Conservation (phyloP, 352 stramenopile species). For the Phytopythium ostracodes region DNA sequence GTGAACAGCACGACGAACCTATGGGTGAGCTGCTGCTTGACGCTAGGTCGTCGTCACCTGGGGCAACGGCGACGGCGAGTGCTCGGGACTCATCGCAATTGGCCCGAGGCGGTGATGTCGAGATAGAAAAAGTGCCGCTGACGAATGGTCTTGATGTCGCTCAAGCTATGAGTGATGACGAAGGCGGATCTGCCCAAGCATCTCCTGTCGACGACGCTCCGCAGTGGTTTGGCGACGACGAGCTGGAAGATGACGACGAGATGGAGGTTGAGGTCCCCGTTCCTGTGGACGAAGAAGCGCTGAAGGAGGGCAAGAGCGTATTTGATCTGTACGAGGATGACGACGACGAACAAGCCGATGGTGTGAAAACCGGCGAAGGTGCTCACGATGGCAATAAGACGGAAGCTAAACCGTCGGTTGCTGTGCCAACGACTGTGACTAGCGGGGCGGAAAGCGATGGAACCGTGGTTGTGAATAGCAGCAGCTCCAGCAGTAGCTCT, state of each 20-base stretch:
- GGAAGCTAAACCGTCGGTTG: neutral
- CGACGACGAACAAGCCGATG: neutral
- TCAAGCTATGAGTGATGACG: slow-evolving; percentile 14
- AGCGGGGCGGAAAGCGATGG: slow-evolving; percentile 20
- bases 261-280: slow-evolving; percentile 13
- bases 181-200: slow-evolving; percentile 7
- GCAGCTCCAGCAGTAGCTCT: slow-evolving; percentile 12
- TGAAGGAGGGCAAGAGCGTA: slow-evolving; percentile 16
- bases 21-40: neutral
- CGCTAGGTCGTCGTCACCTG: neutral
- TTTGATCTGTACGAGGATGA: slow-evolving; percentile 13
- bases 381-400: slow-evolving; percentile 14
- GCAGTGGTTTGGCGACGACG: slow-evolving; percentile 38
- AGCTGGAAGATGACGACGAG: slow-evolving; percentile 15
- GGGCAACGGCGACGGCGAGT: neutral
- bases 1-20: slow-evolving; percentile 1
- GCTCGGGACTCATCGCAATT: neutral
- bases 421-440: neutral
- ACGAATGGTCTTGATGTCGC: neutral
- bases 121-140: neutral
- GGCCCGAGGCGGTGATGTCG: neutral
- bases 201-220: slow-evolving; percentile 14
- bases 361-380: neutral
- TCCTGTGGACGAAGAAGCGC: slow-evolving; percentile 10
- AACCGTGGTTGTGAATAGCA: slow-evolving; percentile 21